Base-by-base conservation (phyloP, 441 rosid genomes). In the Sinapis alba region DNA sequence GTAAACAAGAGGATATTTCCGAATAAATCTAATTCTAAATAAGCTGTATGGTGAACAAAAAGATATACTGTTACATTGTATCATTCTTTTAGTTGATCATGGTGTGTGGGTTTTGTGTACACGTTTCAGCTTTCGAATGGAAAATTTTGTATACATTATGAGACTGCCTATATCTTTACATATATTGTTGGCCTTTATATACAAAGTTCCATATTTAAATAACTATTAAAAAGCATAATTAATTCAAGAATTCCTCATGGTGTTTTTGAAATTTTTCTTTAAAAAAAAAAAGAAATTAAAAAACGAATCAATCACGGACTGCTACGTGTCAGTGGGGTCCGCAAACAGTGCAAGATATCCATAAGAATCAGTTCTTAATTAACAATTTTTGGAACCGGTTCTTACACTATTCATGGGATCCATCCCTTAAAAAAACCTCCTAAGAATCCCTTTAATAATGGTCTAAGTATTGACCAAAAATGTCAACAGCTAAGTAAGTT, bases 41-140 rank as follows among this genome's bases (percentile, higher is more conserved):
- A 65, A 24, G 38, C 27, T 66, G 26, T 11, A 47, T 45, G 16
- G 26, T 65, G 1, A 27, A 66, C 6, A 16, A 16, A 20, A 50
- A 50, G 19, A 1, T 24, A 59, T 45, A 45, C 15, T 13, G 36
- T 16, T 32, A 62, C 12, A 21, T 32, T 45, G 51, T 45, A 45
- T 45, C 51, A 6, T 45, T 50, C 56, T 47, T 47, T 18, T 58
- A 41, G 20, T 50, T 21, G 27, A 26, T n/a, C n/a, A n/a, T 53
- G 12, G 20, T 54, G 16, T 38, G 16, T 26, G 58, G 27, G 16
- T 23, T 11, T 65, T 65, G 78, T 59, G 73, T 32, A 67, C 72
- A 67, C 78, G 73, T 67, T 32, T 67, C 78, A 67, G 32, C 62
- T 47, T 59, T 15, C 6, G 26, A 59, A 74, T 43, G 51, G 15